These are phyloP conservation scores for Pontederia paniculata DNA, from an alignment of 176 grass and related monocot genomes.

Conservation along the genomic window DNA sequence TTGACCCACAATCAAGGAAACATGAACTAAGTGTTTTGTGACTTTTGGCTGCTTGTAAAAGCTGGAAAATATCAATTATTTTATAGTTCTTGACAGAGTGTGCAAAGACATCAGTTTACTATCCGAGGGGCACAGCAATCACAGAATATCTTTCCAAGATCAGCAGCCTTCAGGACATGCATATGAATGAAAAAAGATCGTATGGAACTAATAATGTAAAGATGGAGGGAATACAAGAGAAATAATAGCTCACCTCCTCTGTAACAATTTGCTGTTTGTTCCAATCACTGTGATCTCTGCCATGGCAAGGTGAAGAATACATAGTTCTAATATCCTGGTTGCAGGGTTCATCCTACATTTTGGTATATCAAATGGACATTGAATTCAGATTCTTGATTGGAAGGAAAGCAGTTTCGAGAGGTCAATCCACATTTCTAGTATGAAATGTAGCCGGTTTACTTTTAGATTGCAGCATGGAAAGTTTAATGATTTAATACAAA, in stretches of 20 bases:
- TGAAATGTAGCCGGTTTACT: too few species aligned
- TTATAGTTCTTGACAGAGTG: constrained; percentile 53
- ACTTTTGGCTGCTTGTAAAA: constrained; percentile 21
- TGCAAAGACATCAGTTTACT: constrained; percentile 89
- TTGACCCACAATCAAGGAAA: too few species aligned
- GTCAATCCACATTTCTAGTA: too few species aligned
- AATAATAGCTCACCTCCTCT: constrained; percentile 50
- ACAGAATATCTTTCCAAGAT: constrained; percentile 90
- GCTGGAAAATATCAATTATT: constrained; percentile 6
- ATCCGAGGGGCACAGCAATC: constrained; percentile 71
- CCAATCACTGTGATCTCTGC: constrained; percentile 77
- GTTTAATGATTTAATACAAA: too few species aligned
- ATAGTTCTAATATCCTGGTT: constrained; percentile 85
- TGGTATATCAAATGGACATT: not conserved
- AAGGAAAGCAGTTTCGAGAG: too few species aligned
- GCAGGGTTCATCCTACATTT: constrained; percentile 61
- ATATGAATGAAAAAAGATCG: not conserved
- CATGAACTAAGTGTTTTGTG: constrained; percentile 6
- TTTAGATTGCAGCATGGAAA: too few species aligned
- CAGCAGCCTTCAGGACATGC: constrained; percentile 43
- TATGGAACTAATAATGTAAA: not conserved
- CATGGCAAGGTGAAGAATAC: constrained; percentile 97
- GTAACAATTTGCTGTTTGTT: constrained; percentile 89
- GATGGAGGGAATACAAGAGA: not conserved
- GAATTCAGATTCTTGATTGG: not conserved